Percentiles rank a stretch among this genome's conserved stretches.
Conservation (phyloP, 768 basidiomycete species). For the Tricholoma hemisulphureum region DNA sequence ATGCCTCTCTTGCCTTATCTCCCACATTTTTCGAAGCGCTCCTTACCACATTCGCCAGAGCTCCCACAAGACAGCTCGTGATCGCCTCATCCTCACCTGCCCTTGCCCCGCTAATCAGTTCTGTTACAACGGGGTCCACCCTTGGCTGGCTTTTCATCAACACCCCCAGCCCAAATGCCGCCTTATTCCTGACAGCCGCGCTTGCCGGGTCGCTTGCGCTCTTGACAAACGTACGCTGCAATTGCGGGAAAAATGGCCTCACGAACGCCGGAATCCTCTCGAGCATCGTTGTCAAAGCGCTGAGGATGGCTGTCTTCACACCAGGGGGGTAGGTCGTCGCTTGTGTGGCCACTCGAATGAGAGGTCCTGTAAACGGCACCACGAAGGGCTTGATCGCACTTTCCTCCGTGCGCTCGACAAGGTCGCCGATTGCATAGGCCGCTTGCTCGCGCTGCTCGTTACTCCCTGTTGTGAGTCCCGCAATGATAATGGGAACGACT, state of each 20-base stretch:
- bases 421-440: constrained; percentile 93
- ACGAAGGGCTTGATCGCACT: constrained; percentile 91
- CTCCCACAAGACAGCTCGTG: constrained; percentile 70
- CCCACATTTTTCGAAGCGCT: constrained; percentile 75
- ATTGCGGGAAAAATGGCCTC: constrained; percentile 97
- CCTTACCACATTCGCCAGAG: constrained; percentile 71
- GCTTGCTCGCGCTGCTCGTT: constrained; percentile 96
- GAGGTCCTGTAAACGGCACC: constrained; percentile 91
- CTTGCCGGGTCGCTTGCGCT: constrained; percentile 80
- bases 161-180: constrained; percentile 80
- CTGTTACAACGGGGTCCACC: constrained; percentile 92
- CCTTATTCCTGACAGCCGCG: constrained; percentile 73
- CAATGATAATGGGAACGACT: constrained; percentile 82
- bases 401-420: constrained; percentile 83
- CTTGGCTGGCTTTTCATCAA: constrained; percentile 90
- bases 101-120: constrained; percentile 64
- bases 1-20: constrained; percentile 67
- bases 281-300: constrained; percentile 82
- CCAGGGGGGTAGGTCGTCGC: constrained; percentile 87
- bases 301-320: constrained; percentile 89
- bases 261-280: constrained; percentile 85
- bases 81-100: constrained; percentile 61
- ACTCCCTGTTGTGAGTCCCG: constrained; percentile 90
- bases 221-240: constrained; percentile 96
- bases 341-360: constrained; percentile 92